phyloP scores from a whole-genome alignment of 805 yeast species.

The Sungouiozyma intestinalis region DNA sequence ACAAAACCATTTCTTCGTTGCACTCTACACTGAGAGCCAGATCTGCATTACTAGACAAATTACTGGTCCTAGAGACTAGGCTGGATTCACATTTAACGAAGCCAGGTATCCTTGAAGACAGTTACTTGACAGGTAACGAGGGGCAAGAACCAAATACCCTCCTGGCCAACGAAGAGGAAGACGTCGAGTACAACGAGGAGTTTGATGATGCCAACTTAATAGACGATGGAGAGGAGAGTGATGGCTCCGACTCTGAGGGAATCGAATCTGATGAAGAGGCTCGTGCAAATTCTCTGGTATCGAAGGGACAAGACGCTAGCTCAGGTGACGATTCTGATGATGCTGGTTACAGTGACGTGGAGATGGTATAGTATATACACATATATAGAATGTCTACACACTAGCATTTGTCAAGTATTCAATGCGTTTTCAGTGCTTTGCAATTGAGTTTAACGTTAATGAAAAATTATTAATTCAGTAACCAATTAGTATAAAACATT shows the following conservation, averaged over 20 bases:
- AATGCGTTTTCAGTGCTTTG: background rate
- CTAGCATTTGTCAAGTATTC: background rate
- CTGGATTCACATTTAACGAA: constrained; percentile 59
- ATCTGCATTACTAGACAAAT: constrained; percentile 55
- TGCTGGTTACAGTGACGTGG: constrained; percentile 33
- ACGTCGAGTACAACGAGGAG: constrained; percentile 66
- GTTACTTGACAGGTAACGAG: constrained; percentile 20
- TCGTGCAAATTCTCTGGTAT: constrained; percentile 1
- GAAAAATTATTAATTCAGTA: background rate
- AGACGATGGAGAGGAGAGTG: constrained; percentile 38
- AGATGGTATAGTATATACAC: constrained; percentile 17
- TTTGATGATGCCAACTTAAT: constrained; percentile 38
- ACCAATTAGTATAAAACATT: too few species aligned
- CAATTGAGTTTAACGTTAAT: background rate
- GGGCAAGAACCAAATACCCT: constrained; percentile 28
- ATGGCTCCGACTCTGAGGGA: background rate
- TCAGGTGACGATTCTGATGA: constrained; percentile 26
- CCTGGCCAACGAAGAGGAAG: constrained; percentile 33
- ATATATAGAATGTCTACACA: background rate
- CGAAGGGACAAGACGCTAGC: constrained; percentile 12
- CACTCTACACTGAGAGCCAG: constrained; percentile 58
- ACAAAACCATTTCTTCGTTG: constrained; percentile 48
- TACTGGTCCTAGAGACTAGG: constrained; percentile 75
- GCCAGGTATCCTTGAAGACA: constrained; percentile 41
- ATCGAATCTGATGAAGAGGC: constrained; percentile 24